Base-by-base conservation (phyloP, 805 yeast genomes). In the Hanseniaspora singularis region DNA sequence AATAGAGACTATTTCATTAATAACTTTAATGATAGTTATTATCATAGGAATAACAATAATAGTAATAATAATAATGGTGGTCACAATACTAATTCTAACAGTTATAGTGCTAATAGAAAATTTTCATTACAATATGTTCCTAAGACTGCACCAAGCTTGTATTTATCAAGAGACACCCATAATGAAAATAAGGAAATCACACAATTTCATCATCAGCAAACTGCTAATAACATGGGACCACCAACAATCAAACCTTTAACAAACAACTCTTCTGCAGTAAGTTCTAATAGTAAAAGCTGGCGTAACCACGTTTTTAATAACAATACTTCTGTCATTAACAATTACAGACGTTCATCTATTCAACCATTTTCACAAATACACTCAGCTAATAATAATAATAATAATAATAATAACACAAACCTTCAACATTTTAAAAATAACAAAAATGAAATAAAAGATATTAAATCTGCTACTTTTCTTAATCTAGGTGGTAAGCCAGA, bases 401-500 rank as follows among this genome's bases (percentile, higher is more conserved):
- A n/a, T n/a, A n/a, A n/a, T n/a, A n/a, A n/a, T n/a, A n/a, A n/a
- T n/a, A n/a, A n/a, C n/a, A n/a, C n/a, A n/a, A n/a, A n/a, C n/a
- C n/a, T n/a, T n/a, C n/a, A n/a, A n/a, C n/a, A n/a, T n/a, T n/a
- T n/a, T n/a, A 15, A 30, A 31, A 11, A 22, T 15, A 19, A 20
- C 24, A 38, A 28, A 15, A 9, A 12, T 6, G 43, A 30, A 26
- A 11, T 26, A 11, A 26, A 8, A 26, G 28, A 7, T 23, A 19
- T 36, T 9, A 36, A 20, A 9, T 19, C 24, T 11, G 24, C 38
- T 36, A 28, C 15, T 28, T 8, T 7, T n/a, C 6, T 5, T 28
- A 28, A 5, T 14, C 4, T 68, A 7, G 12, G 6, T 12, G 5
- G n/a, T 3, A 44, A 22, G 10, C 24, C 11, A 45, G 69, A 65